These are phyloP conservation scores for Phytophthora hibernalis DNA, from an alignment of 352 stramenopile species.

Conservation along the genomic window DNA sequence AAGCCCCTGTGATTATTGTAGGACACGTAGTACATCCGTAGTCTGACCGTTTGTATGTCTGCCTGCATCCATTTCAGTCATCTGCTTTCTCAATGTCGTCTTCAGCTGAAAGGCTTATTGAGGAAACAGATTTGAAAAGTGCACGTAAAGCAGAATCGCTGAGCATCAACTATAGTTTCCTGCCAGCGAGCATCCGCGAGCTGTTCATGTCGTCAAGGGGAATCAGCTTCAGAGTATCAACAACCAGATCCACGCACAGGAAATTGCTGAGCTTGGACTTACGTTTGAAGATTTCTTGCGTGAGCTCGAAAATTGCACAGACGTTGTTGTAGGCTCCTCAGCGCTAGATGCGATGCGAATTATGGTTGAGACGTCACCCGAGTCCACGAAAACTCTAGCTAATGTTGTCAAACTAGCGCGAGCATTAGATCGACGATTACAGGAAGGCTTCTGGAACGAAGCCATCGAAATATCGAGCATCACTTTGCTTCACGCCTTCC, in stretches of 20 bases:
- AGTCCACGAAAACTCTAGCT: constrained; percentile 38
- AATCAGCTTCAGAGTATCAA: constrained; percentile 7
- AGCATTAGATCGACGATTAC: constrained; percentile 48
- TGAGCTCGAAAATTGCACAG: constrained; percentile 49
- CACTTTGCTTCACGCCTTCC: constrained; percentile 52
- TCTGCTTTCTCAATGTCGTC: constrained; percentile 47
- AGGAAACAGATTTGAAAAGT: constrained; percentile 21
- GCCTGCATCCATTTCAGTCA: constrained; percentile 29
- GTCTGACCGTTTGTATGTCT: not conserved
- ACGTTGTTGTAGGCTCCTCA: constrained; percentile 36
- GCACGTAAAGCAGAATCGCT: constrained; percentile 8
- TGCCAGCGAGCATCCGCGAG: constrained; percentile 43
- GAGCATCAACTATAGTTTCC: constrained; percentile 51
- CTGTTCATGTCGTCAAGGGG: constrained; percentile 38
- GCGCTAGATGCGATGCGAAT: constrained; percentile 51
- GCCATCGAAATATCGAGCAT: constrained; percentile 42
- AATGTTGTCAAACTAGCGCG: constrained; percentile 47
- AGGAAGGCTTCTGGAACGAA: constrained; percentile 49
- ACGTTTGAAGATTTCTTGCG: constrained; percentile 54
- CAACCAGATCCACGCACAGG: constrained; percentile 17
- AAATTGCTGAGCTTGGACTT: constrained; percentile 40
- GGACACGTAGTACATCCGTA: not conserved
- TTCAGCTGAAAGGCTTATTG: constrained; percentile 22
- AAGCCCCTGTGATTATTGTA: not conserved
- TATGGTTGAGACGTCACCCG: constrained; percentile 34